phyloP scores from a whole-genome alignment of 1,139 yeast species.

The Pneumocystis canis region DNA sequence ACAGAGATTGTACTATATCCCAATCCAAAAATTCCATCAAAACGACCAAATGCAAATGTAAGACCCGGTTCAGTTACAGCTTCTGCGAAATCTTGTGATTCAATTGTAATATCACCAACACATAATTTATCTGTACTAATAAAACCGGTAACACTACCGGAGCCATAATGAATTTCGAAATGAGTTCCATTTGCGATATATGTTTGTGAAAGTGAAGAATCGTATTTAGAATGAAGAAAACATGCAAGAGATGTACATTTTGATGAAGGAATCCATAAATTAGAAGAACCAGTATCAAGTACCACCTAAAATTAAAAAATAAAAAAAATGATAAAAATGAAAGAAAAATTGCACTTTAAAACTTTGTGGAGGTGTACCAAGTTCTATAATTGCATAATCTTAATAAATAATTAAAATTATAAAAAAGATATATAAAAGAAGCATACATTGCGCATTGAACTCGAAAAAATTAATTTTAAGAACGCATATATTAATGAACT shows the following conservation, averaged over 20 bases:
- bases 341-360: slow-evolving; percentile 35
- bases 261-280: slow-evolving; percentile 86
- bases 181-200: slow-evolving; percentile 76
- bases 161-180: slow-evolving; percentile 77
- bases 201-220: slow-evolving; percentile 61
- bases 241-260: slow-evolving; percentile 91
- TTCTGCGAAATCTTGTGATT: slow-evolving; percentile 87
- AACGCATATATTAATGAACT: slow-evolving; percentile 37
- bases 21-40: slow-evolving; percentile 91
- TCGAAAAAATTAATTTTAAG: background rate
- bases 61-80: slow-evolving; percentile 94
- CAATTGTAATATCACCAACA: slow-evolving; percentile 71
- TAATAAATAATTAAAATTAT: background rate
- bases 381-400: slow-evolving; percentile 45
- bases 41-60: slow-evolving; percentile 94
- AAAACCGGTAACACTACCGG: slow-evolving; percentile 83
- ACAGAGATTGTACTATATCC: slow-evolving; percentile 87
- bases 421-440: background rate
- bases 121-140: slow-evolving; percentile 69
- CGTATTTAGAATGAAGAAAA: slow-evolving; percentile 79
- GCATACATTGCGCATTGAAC: background rate
- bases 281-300: slow-evolving; percentile 90
- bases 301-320: slow-evolving; percentile 33
- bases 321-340: slow-evolving; percentile 20
- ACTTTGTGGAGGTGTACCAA: slow-evolving; percentile 86